phyloP scores from a whole-genome alignment of 257 asterid species.

The Solanum lignicaule region DNA sequence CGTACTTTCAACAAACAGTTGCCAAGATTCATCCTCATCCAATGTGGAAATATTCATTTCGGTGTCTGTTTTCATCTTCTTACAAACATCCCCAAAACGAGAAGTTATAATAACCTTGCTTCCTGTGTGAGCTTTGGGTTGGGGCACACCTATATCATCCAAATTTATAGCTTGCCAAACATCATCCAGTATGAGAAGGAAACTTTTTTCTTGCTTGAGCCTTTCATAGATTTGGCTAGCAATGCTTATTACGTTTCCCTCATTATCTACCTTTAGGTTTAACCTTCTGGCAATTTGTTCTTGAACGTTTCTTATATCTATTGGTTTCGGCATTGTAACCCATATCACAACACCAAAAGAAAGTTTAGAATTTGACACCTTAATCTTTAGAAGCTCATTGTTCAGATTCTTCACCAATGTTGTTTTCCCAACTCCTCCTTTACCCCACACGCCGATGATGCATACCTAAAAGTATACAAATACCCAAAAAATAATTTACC shows the following conservation, averaged over 20 bases:
- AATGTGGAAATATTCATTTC: neutral
- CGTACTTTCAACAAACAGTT: neutral
- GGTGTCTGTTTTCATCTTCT: neutral
- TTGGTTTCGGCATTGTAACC: no score
- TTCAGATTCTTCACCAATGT: no score
- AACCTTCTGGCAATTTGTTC: neutral
- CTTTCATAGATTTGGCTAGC: neutral
- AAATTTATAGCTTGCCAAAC: conserved; percentile 3
- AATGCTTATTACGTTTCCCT: neutral
- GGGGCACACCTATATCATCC: neutral
- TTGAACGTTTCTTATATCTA: neutral
- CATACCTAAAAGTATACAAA: neutral
- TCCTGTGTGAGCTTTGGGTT: neutral
- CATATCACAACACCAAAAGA: no score
- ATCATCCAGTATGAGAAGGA: conserved; percentile 9
- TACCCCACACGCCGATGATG: no score
- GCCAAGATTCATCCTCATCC: conserved; percentile 1
- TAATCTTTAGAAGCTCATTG: no score
- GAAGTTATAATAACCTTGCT: neutral
- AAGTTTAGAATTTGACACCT: no score
- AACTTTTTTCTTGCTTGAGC: neutral
- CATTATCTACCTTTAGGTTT: neutral
- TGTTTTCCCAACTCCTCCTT: no score
- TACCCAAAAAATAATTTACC: no score
- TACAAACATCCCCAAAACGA: neutral